Conservation (phyloP, 1,284 basidiomycete genomes). For the Chiua sp. region DNA sequence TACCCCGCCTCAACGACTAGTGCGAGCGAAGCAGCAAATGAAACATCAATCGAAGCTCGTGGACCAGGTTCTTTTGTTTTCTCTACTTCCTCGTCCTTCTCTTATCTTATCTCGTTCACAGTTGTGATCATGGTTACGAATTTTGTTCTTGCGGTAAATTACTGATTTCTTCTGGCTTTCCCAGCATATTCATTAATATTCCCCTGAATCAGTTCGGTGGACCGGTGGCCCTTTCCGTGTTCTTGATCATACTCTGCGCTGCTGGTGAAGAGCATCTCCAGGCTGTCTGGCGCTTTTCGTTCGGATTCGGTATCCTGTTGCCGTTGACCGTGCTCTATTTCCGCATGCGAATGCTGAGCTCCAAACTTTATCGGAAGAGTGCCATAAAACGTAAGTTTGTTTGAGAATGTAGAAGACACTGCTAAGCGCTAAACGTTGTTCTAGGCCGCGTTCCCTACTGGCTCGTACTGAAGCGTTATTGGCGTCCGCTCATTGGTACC, state of each 20-base stretch:
- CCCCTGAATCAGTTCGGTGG: slow-evolving; percentile 57
- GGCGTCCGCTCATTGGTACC: slow-evolving; percentile 71
- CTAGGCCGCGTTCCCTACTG: slow-evolving; percentile 64
- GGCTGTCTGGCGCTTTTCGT: slow-evolving; percentile 80
- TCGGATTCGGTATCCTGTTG: slow-evolving; percentile 72
- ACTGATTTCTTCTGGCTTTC: slow-evolving; percentile 6
- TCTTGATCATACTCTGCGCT: slow-evolving; percentile 73
- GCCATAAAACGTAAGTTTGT: slow-evolving; percentile 62
- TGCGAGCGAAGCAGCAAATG: slow-evolving; percentile 77
- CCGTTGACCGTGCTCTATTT: slow-evolving; percentile 76
- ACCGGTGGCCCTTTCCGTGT: slow-evolving; percentile 72
- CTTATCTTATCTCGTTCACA: slow-evolving; percentile 13
- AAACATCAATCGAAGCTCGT: slow-evolving; percentile 63
- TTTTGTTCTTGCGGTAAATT: slow-evolving; percentile 58
- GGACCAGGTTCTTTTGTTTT: slow-evolving; percentile 54
- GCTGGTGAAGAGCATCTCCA: slow-evolving; percentile 67
- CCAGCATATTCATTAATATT: slow-evolving; percentile 1
- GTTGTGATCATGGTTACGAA: slow-evolving; percentile 83
- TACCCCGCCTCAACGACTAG: slow-evolving; percentile 76
- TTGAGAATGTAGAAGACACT: neutral
- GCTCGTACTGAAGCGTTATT: slow-evolving; percentile 70
- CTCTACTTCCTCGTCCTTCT: neutral
- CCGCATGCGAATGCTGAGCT: slow-evolving; percentile 74
- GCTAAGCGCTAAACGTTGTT: slow-evolving; percentile 11
- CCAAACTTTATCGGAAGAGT: slow-evolving; percentile 65